These are phyloP conservation scores for Yamadazyma sp. DNA, from an alignment of 805 yeast species.

Conservation along the genomic window DNA sequence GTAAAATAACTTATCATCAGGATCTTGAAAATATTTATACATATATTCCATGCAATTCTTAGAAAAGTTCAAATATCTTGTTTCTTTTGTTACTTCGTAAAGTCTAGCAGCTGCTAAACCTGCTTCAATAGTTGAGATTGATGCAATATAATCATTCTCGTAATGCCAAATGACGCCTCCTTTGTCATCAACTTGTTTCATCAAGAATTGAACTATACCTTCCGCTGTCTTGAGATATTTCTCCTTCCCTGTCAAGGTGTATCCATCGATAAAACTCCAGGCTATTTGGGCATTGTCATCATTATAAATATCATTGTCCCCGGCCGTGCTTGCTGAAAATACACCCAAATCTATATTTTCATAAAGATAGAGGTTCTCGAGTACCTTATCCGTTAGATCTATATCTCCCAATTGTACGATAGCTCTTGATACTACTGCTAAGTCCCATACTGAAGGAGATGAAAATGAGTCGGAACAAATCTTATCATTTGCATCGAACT, in stretches of 20 bases:
- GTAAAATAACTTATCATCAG: conserved; percentile 20
- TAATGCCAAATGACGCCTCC: conserved; percentile 28
- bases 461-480: conserved; percentile 12
- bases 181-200: conserved; percentile 18
- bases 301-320: conserved; percentile 22
- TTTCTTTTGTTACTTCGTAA: conserved; percentile 15
- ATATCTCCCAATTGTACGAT: not conserved
- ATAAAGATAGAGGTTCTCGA: conserved; percentile 2
- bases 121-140: conserved; percentile 27
- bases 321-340: conserved; percentile 16
- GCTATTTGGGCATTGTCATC: conserved; percentile 29
- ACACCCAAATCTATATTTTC: conserved; percentile 4
- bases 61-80: conserved; percentile 15
- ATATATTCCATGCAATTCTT: conserved; percentile 13
- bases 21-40: conserved; percentile 15
- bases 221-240: conserved; percentile 19
- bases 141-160: conserved; percentile 21
- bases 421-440: conserved; percentile 22
- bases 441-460: conserved; percentile 24
- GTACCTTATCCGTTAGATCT: not conserved
- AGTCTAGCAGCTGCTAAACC: conserved; percentile 25
- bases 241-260: conserved; percentile 14
- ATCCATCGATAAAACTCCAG: conserved; percentile 26
- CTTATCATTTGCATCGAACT: conserved; percentile 18
- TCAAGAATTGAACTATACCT: conserved; percentile 15